Evolutionary conservation across 805 yeast species (phyloP).

Genomic region (Nakazawaea peltata): DNA sequence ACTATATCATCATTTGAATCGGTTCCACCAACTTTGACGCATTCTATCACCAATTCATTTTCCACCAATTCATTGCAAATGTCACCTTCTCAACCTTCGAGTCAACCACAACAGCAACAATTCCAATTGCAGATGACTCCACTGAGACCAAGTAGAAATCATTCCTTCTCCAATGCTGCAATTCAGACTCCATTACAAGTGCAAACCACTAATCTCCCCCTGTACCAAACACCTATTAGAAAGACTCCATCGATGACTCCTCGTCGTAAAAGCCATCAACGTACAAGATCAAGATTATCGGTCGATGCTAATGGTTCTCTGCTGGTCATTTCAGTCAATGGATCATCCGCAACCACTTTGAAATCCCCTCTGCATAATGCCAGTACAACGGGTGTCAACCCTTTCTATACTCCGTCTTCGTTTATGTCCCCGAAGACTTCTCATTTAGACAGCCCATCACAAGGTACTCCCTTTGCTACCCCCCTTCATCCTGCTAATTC

Average conservation of each 20-base stretch:
- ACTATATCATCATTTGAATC: constrained; percentile 25
- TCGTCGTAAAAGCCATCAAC: constrained; percentile 24
- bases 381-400: constrained; percentile 29
- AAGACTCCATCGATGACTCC: constrained; percentile 22
- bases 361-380: constrained; percentile 22
- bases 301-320: constrained; percentile 26
- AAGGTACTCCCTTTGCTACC: constrained; percentile 5
- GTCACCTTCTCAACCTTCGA: constrained; percentile 14
- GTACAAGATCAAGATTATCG: constrained; percentile 33
- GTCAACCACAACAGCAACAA: constrained; percentile 29
- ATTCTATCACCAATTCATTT: constrained; percentile 14
- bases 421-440: constrained; percentile 30
- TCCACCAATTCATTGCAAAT: constrained; percentile 11
- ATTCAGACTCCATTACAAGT: constrained; percentile 28
- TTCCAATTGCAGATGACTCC: constrained; percentile 28
- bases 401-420: constrained; percentile 39
- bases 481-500: constrained; percentile 2
- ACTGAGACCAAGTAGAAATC: constrained; percentile 21
- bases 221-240: constrained; percentile 17
- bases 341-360: constrained; percentile 13
- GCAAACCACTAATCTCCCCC: constrained; percentile 1
- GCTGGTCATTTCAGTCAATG: constrained; percentile 14
- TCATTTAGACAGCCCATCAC: constrained; percentile 16
- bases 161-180: constrained; percentile 10
- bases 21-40: constrained; percentile 18